Base-by-base conservation (phyloP, 495 filamentous ascomycete species). In the Pseudoneurospora amorphoporcata region DNA sequence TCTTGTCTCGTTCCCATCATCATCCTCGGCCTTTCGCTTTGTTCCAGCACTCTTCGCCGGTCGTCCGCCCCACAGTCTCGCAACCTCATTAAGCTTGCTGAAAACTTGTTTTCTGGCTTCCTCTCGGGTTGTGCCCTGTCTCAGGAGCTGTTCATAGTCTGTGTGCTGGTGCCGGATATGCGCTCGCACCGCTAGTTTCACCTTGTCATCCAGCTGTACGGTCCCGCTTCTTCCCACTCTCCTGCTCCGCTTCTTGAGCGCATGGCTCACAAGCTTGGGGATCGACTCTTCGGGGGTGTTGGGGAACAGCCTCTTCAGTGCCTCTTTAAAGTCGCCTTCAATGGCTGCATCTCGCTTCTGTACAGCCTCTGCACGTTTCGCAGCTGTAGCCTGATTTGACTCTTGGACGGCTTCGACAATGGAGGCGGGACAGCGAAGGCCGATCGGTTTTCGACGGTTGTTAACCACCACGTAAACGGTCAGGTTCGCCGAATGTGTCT, bases 91-190 rank as follows among this genome's bases (percentile, higher is more conserved):
- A 9, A 82, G 39, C 61, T 65, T 71, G 0, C 37, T 70, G 37
- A 16, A 40, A 17, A 79, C 73, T 32, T 61, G 16, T 32, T 3
- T 17, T 71, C 81, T 72, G 16, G 81, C 81, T 2, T 41, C 35
- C 23, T 73, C 41, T 68, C 72, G 74, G 0, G 41, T 17, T 6
- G 68, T 32, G 0, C 78, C 77, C 1, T 39, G 37, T 9, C 47
- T 72, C 19, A 84, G 69, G 35, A 81, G 41, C 40, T 41, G 16
- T 3, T 84, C 81, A 35, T 85, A 85, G 1, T 77, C 42, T 5
- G 83, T 85, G 38, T 84, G 77, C 3, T 68, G 19, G 61, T 84
- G 83, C 16, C 83, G 75, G 29, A 83, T 80, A 41, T 85, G 77
- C 3, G 83, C 81, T 4, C 75, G 73, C 16, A 81, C 80, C 12